Percentiles rank a stretch among this genome's conserved stretches.
phyloP scores from a whole-genome alignment of 208 protist genomes.

The Wallacemonas sp. region DNA sequence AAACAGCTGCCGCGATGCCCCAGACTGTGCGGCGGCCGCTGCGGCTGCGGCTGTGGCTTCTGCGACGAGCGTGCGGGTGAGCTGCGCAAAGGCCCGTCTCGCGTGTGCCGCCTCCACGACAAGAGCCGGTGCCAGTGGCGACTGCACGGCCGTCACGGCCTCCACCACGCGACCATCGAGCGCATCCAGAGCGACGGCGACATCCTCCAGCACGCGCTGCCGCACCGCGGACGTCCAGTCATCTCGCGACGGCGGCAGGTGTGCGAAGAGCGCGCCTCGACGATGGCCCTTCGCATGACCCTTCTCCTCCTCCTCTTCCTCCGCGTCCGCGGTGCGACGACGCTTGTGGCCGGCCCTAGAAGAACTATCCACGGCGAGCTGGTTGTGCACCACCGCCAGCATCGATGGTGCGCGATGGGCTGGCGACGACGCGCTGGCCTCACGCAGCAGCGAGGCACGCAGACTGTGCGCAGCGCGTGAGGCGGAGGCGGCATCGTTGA shows the following conservation, averaged over 20 bases:
- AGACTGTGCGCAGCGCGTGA: not conserved
- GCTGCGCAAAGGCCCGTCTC: not conserved
- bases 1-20: not conserved
- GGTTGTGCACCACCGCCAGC: conserved; percentile 2
- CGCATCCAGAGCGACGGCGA: not conserved
- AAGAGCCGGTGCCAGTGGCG: conserved; percentile 29
- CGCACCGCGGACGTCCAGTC: not conserved
- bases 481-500: not conserved
- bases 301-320: too few species aligned
- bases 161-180: conserved; percentile 11
- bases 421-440: too few species aligned
- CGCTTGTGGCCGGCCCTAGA: too few species aligned
- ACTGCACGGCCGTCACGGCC: conserved; percentile 17
- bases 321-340: too few species aligned
- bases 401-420: not conserved
- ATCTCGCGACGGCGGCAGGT: not conserved
- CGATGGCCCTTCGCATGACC: too few species aligned
- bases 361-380: not conserved
- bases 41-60: not conserved
- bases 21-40: not conserved
- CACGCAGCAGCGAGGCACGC: too few species aligned
- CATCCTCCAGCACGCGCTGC: not conserved
- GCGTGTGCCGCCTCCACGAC: conserved; percentile 21
- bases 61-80: not conserved
- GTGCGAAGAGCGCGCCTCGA: not conserved